phyloP scores from a whole-genome alignment of 345 rosid genomes.

The Crucihimalaya himalaica region DNA sequence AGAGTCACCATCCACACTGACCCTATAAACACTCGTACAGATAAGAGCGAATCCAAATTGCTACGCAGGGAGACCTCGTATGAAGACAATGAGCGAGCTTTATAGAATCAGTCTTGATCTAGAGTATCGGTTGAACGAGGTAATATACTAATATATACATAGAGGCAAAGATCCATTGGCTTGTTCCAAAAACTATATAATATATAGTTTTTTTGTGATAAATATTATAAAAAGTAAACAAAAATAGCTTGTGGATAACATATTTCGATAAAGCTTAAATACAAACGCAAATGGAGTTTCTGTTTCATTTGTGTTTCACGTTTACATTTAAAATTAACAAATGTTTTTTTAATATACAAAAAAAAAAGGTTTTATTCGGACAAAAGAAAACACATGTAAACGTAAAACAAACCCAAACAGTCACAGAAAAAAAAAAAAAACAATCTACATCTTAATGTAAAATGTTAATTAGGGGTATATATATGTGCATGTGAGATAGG shows the following conservation, averaged over 20 bases:
- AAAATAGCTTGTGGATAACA: too few relatives aligned
- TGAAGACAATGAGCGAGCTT: slow-evolving; percentile 72
- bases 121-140: slow-evolving; percentile 66
- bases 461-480: not conserved
- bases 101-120: slow-evolving; percentile 51
- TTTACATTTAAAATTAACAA: not conserved
- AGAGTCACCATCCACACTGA: not conserved
- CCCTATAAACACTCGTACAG: slow-evolving; percentile 39
- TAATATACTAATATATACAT: slow-evolving; percentile 17
- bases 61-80: slow-evolving; percentile 71
- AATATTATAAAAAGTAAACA: too few relatives aligned
- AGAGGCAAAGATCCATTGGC: not conserved
- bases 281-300: too few relatives aligned
- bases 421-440: too few relatives aligned
- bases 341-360: not conserved
- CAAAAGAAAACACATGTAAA: too few relatives aligned
- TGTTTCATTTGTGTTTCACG: too few relatives aligned
- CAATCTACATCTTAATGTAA: not conserved
- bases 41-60: slow-evolving; percentile 63
- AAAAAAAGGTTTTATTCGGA: not conserved
- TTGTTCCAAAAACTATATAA: not conserved
- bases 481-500: slow-evolving; percentile 43
- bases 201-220: too few relatives aligned
- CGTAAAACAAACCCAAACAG: too few relatives aligned
- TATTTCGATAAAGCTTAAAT: too few relatives aligned